Conservation (phyloP, 208 protist genomes). For the Trypanosoma brucei region DNA sequence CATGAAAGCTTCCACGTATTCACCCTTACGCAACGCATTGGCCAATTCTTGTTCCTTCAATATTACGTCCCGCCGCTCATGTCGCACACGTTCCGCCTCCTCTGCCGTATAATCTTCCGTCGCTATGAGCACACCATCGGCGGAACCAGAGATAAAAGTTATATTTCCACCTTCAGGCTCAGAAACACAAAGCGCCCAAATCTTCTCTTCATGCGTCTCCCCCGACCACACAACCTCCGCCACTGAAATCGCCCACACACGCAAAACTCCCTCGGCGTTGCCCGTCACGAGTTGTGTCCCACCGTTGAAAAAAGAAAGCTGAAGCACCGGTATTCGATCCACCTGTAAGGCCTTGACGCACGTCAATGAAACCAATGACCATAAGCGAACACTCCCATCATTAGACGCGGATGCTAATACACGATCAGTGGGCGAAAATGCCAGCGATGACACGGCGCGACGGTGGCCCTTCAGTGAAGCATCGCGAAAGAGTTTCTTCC, state of each 20-base stretch:
- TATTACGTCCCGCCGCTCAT: constrained; percentile 61
- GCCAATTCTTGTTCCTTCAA: constrained; percentile 81
- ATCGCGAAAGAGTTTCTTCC: constrained; percentile 79
- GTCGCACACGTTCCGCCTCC: constrained; percentile 61
- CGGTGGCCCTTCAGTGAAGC: constrained; percentile 78
- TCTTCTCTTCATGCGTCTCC: constrained; percentile 78
- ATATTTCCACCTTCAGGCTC: constrained; percentile 40
- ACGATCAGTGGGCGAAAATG: constrained; percentile 80
- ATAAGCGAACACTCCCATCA: constrained; percentile 84
- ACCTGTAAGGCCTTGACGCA: constrained; percentile 85
- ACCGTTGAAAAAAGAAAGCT: constrained; percentile 83
- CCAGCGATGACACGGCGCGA: constrained; percentile 64
- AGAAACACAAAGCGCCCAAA: constrained; percentile 74
- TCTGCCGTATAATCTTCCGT: constrained; percentile 90
- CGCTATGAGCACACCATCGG: constrained; percentile 79
- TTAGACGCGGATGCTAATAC: constrained; percentile 82
- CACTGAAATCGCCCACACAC: constrained; percentile 84
- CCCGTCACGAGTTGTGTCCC: constrained; percentile 83
- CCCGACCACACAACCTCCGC: constrained; percentile 77
- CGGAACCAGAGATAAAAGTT: constrained; percentile 70
- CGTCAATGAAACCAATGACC: constrained; percentile 77
- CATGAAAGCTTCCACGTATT: constrained; percentile 74
- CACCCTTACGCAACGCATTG: constrained; percentile 74
- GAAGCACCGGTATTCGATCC: constrained; percentile 72
- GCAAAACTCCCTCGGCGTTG: constrained; percentile 86